Conservation (phyloP, 139 green algal genomes). For the Mychonastes homosphaera region DNA sequence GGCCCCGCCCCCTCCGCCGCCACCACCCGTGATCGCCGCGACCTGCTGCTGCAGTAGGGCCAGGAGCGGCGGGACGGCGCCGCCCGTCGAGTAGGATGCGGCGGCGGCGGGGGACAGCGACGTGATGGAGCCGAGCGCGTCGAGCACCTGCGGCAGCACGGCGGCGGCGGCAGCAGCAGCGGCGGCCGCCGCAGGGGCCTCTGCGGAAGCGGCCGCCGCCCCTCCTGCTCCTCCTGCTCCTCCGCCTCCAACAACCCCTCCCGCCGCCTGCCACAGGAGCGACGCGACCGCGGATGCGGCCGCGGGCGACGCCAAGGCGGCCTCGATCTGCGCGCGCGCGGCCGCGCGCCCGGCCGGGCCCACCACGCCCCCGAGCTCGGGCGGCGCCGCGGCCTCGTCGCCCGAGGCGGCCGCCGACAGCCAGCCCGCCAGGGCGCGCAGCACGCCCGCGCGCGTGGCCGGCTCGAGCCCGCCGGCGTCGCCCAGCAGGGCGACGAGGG, state of each 20-base stretch:
- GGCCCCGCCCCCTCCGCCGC: background rate
- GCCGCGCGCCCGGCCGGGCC: constrained; percentile 24
- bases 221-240: no score
- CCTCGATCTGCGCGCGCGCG: no score
- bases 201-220: no score
- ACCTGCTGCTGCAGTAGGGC: constrained; percentile 3
- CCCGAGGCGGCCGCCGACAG: constrained; percentile 49
- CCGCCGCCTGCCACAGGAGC: no score
- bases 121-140: constrained; percentile 40
- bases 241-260: no score
- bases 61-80: constrained; percentile 35
- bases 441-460: constrained; percentile 35
- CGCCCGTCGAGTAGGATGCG: constrained; percentile 25
- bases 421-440: constrained; percentile 59
- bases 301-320: no score
- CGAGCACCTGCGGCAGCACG: constrained; percentile 41
- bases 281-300: no score
- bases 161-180: no score
- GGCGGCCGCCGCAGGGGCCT: no score
- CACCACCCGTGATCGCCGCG: no score
- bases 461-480: constrained; percentile 16
- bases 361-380: constrained; percentile 41
- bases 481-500: background rate
- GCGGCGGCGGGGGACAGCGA: constrained; percentile 38
- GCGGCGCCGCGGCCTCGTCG: constrained; percentile 52